phyloP scores from a whole-genome alignment of 345 rosid species.

The Kernera saxatilis region DNA sequence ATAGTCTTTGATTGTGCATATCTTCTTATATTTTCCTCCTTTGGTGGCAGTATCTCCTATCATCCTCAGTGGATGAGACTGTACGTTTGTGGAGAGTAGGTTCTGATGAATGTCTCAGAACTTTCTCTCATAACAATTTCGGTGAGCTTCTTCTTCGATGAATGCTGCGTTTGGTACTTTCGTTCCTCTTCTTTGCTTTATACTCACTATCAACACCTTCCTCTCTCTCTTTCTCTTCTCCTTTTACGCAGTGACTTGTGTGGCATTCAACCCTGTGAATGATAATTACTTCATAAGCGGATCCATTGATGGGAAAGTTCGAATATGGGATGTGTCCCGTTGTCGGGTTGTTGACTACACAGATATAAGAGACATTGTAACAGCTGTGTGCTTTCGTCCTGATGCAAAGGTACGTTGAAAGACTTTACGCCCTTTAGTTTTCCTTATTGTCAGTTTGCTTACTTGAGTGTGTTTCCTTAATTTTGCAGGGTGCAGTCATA shows the following conservation, averaged over 20 bases:
- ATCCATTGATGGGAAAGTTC: constrained; percentile 69
- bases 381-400: constrained; percentile 60
- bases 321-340: constrained; percentile 61
- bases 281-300: constrained; percentile 57
- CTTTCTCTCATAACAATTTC: constrained; percentile 56
- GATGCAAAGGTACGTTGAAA: constrained; percentile 49
- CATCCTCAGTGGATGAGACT: constrained; percentile 61
- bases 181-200: neutral
- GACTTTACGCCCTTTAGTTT: neutral
- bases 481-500: constrained; percentile 52
- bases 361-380: constrained; percentile 55
- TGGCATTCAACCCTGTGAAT: constrained; percentile 54
- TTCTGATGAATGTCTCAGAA: constrained; percentile 40
- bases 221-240: neutral
- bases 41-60: constrained; percentile 50
- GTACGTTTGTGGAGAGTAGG: constrained; percentile 71
- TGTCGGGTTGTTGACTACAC: constrained; percentile 57
- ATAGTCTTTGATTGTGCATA: neutral
- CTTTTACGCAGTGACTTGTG: constrained; percentile 50
- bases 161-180: neutral
- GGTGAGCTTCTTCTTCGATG: constrained; percentile 32
- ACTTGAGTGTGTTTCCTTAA: neutral
- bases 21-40: neutral
- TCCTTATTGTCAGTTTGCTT: neutral
- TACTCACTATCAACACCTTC: neutral